Conservation (phyloP, 108 stramenopile genomes). For the Conticribra guillardii region DNA sequence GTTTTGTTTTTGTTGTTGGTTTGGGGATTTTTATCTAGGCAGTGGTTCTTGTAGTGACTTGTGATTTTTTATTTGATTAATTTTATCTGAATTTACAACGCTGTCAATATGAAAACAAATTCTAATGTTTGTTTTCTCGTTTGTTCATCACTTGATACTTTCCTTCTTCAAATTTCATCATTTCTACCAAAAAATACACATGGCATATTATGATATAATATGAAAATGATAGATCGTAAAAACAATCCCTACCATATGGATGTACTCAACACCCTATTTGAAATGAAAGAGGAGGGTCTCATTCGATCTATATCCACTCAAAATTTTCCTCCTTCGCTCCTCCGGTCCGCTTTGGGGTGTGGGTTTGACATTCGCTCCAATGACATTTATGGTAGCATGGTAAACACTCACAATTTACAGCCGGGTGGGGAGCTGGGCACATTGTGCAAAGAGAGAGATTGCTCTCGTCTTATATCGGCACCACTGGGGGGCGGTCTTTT, state of each 20-base stretch:
- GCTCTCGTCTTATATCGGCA: slow-evolving; percentile 25
- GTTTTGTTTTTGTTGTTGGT: not conserved
- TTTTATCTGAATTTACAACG: too few species aligned
- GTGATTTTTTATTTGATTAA: too few species aligned
- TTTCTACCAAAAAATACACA: too few species aligned
- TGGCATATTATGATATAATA: too few species aligned
- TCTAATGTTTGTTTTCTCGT: too few species aligned
- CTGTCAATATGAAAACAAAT: too few species aligned
- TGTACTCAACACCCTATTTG: slow-evolving; percentile 57
- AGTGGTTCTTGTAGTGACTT: too few species aligned
- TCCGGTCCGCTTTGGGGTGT: slow-evolving; percentile 37
- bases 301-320: slow-evolving; percentile 58
- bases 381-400: slow-evolving; percentile 51
- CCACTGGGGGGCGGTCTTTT: slow-evolving; percentile 67
- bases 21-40: too few species aligned
- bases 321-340: slow-evolving; percentile 44
- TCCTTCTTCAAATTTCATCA: not conserved
- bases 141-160: not conserved
- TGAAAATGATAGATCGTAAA: slow-evolving; percentile 9
- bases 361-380: slow-evolving; percentile 59
- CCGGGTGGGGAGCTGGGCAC: slow-evolving; percentile 12
- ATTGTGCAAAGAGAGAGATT: slow-evolving; percentile 5
- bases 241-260: slow-evolving; percentile 66
- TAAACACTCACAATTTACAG: slow-evolving; percentile 50
- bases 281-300: slow-evolving; percentile 74